A percentile compares a stretch with the other conserved stretches of the same genome.
These are phyloP conservation scores for Tritrichomonas foetus DNA, from an alignment of 208 protist species.

Conservation along the genomic window DNA sequence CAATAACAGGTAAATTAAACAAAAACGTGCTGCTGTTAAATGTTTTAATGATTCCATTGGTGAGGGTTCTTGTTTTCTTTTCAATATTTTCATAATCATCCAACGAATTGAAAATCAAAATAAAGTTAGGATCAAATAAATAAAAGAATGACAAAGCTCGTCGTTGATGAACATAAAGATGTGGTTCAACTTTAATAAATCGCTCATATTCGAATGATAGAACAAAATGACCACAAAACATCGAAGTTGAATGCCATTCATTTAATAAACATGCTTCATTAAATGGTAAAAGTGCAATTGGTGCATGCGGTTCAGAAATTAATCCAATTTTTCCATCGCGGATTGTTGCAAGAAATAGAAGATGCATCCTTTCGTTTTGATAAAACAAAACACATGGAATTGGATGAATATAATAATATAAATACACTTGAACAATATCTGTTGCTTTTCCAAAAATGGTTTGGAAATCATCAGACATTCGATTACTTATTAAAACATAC, in stretches of 20 bases:
- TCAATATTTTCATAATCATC: neutral
- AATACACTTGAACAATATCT: neutral
- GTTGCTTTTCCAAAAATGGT: neutral
- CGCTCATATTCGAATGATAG: neutral
- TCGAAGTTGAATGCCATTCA: neutral
- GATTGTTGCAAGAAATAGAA: neutral
- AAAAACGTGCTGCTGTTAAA: neutral
- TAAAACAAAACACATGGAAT: neutral
- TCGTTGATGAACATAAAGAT: neutral
- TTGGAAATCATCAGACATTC: neutral
- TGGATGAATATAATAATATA: slow-evolving; percentile 1
- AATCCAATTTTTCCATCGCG: neutral
- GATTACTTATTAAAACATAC: neutral
- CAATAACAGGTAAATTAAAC: neutral
- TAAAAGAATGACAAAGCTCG: neutral
- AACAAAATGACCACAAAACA: slow-evolving; percentile 24
- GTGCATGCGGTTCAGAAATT: neutral
- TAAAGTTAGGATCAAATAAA: neutral
- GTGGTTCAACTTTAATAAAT: neutral
- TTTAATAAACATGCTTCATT: neutral
- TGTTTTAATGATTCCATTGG: neutral
- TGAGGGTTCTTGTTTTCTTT: neutral
- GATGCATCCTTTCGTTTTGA: neutral
- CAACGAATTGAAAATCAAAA: neutral
- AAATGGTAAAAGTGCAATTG: neutral